These are phyloP conservation scores for Kodamaea alishanica DNA, from an alignment of 1,139 yeast genomes.

Conservation along the genomic window DNA sequence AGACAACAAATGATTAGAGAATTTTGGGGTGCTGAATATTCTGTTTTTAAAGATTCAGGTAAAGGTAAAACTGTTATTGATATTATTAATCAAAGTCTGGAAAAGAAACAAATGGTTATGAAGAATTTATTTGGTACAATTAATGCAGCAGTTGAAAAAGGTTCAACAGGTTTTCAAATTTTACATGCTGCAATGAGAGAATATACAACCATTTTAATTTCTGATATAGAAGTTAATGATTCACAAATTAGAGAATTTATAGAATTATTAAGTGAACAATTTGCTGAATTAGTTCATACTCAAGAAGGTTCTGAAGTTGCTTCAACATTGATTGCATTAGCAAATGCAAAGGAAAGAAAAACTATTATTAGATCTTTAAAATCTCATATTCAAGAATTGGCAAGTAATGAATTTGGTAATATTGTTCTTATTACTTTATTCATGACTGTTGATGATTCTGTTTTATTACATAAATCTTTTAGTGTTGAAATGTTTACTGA, in stretches of 20 bases:
- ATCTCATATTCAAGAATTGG: slow-evolving; percentile 67
- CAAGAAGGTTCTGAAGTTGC: slow-evolving; percentile 94
- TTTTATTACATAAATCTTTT: slow-evolving; percentile 71
- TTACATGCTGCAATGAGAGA: slow-evolving; percentile 96
- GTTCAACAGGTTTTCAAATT: slow-evolving; percentile 93
- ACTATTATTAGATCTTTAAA: slow-evolving; percentile 66
- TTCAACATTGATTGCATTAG: slow-evolving; percentile 68
- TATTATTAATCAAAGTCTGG: slow-evolving; percentile 67
- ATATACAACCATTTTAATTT: slow-evolving; percentile 66
- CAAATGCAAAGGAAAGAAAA: slow-evolving; percentile 93
- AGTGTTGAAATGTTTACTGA: slow-evolving; percentile 52
- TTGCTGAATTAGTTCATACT: slow-evolving; percentile 94
- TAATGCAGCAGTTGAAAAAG: slow-evolving; percentile 88
- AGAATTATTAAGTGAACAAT: slow-evolving; percentile 79
- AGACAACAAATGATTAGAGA: slow-evolving; percentile 89
- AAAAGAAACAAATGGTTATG: slow-evolving; percentile 74
- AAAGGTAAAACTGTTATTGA: slow-evolving; percentile 62
- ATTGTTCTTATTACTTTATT: slow-evolving; percentile 73
- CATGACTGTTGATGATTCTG: slow-evolving; percentile 92
- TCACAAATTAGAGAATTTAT: slow-evolving; percentile 75
- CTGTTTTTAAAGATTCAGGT: slow-evolving; percentile 79
- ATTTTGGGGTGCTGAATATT: slow-evolving; percentile 96
- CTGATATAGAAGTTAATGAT: slow-evolving; percentile 42
- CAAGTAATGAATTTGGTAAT: slow-evolving; percentile 84
- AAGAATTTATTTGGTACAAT: slow-evolving; percentile 79